Evolutionary conservation across 2,329 filamentous ascomycete species (phyloP), one percentile per base, ranked within the genome.

Genomic region (Hymenoscyphus albidus): DNA sequence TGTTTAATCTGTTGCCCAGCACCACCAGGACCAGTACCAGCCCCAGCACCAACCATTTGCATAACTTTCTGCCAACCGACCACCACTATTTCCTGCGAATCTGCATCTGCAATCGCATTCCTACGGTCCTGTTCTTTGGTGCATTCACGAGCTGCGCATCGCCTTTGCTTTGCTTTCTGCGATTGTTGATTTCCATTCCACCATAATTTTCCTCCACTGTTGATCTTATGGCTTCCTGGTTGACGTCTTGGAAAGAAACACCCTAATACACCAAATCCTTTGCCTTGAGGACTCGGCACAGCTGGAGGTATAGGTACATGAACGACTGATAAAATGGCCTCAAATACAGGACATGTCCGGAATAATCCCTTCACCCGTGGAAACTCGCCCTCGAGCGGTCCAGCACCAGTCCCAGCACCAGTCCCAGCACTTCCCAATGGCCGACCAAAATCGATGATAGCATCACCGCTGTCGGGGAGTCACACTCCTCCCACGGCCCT

Each of bases 281-380:
- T 27, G 27, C 27, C 27, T 27, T 27, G 27, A 27, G 27, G 27
- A 27, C 27, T 27, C 27, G 2, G 27, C 27, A 58, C 54, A 55
- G 18, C 42, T 44, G 14, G 13, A 57, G 14, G 39, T 22, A 10
- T 16, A 44, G 58, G 13, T 22, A 58, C 16, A n/a, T 27, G 62
- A 54, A 38, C 64, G 39, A 63, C 65, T 63, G 69, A 63, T 66
- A 69, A 57, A 67, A 83, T 83, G 76, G 80, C 83, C 68, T 80
- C 83, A 72, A 85, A 82, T 76, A 85, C 85, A 77, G 85, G 88
- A 71, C 85, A 89, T 76, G 91, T 88, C 81, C 88, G 92, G 73
- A 90, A 87, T 75, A 94, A 92, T 78, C 90, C 91, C 16, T 96
- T 97, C 76, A 82, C 84, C 66, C 85, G 92, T 74, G 86, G 40